Base-by-base conservation (phyloP, 1,139 yeast genomes). In the Zygosaccharomyces sapae region DNA sequence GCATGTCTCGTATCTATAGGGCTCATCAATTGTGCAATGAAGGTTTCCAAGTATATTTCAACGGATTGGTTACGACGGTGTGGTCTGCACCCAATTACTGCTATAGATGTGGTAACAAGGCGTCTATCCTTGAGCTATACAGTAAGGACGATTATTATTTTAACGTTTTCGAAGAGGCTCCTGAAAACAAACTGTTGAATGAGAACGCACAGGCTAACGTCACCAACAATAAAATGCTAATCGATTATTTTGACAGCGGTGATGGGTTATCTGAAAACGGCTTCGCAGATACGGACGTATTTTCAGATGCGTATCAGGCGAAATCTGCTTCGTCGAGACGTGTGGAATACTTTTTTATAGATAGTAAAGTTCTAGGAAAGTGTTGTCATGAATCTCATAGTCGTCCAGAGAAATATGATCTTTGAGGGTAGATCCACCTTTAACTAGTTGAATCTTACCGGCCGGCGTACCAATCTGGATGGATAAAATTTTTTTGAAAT, bases 61-160 rank as follows among this genome's bases (percentile, higher is more conserved):
- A 81, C 51, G 97, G 96, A 2, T 76, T 86, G 53, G 85, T 95
- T 47, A 82, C 95, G 37, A 94, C 98, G 0, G 97, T 94, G 10
- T 94, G 98, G 98, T 84, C 95, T 1, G 98, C 98, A 0, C 99
- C 98, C 0, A 92, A 92, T 63, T 92, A 92, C 65, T 94, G 98
- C 66, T 94, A 92, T 63, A 69, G 98, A 54, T 92, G 98, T 69
- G 98, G 97, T 2, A 94, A 92, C 62, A 86, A 88, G 61, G 98
- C 98, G 1, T 86, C 96, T 33, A 90, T 94, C 5, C 72, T 94
- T 55, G 97, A 94, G 65, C 81, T 92, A 13, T 74, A 72, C 52
- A 75, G 72, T 43, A 71, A 72, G 41, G 76, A 80, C 12, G 77
- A 77, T 49, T 76, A 81, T 60, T 83, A 74, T 62, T 94, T 92